phyloP scores from a whole-genome alignment of 495 filamentous ascomycete genomes.

The Xylaria intraflava region DNA sequence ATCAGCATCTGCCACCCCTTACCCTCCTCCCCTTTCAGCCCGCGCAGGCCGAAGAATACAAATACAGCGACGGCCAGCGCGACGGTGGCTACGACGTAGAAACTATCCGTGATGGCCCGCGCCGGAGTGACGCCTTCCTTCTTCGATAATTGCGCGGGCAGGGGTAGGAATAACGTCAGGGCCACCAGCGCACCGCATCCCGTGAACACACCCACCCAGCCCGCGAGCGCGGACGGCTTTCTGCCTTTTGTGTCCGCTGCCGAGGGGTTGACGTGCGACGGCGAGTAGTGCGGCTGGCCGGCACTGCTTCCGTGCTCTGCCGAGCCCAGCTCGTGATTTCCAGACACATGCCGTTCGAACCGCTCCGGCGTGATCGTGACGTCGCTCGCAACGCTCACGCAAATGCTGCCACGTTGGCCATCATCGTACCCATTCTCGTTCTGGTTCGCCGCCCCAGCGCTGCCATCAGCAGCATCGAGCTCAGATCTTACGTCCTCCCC shows the following conservation, averaged over 20 bases:
- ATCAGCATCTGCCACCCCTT: constrained; percentile 60
- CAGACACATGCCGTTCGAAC: constrained; percentile 20
- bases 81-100: constrained; percentile 73
- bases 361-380: constrained; percentile 55
- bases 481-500: constrained; percentile 6
- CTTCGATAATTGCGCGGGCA: constrained; percentile 70
- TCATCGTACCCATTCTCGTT: constrained; percentile 13
- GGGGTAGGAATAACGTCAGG: constrained; percentile 70
- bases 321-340: not conserved
- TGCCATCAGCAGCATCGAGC: not conserved
- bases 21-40: constrained; percentile 67
- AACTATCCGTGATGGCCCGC: constrained; percentile 68
- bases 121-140: constrained; percentile 57
- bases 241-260: constrained; percentile 19
- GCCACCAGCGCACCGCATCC: constrained; percentile 87
- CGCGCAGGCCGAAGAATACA: constrained; percentile 74
- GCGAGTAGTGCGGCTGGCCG: constrained; percentile 6
- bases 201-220: constrained; percentile 85
- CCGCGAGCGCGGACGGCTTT: constrained; percentile 62
- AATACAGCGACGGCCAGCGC: constrained; percentile 63
- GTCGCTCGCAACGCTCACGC: constrained; percentile 55
- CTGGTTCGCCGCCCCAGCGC: not conserved
- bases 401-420: constrained; percentile 31
- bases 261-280: constrained; percentile 11
- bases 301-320: constrained; percentile 8